A percentile compares a stretch with the other conserved stretches of the same genome.
These are phyloP conservation scores for Cladobotryum protrusum DNA, from an alignment of 2,329 filamentous ascomycete genomes.

Conservation along the genomic window DNA sequence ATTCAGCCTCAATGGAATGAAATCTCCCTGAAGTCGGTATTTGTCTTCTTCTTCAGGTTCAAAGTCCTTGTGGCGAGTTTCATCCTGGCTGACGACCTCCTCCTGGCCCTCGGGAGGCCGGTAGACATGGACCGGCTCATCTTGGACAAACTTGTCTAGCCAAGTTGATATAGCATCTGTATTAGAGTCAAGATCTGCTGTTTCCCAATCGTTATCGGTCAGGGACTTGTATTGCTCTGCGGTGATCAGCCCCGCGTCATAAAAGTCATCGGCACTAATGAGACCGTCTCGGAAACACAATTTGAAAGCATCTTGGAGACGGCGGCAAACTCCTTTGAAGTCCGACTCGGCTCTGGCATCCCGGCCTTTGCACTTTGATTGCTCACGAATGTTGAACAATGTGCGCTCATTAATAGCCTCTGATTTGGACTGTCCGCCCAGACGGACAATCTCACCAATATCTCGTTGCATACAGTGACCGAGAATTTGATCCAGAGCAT, in stretches of 20 bases:
- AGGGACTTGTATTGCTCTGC: slow-evolving; percentile 58
- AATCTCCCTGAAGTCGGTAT: not conserved
- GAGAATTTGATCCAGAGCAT: slow-evolving; percentile 80
- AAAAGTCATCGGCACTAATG: slow-evolving; percentile 49
- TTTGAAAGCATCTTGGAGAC: slow-evolving; percentile 11
- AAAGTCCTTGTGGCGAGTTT: not conserved
- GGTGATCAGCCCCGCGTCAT: slow-evolving; percentile 52
- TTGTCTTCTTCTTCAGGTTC: not conserved
- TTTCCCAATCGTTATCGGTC: slow-evolving; percentile 36
- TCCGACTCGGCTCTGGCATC: slow-evolving; percentile 6
- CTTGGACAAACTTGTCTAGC: slow-evolving; percentile 12
- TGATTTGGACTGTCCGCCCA: slow-evolving; percentile 64
- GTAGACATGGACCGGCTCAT: not conserved
- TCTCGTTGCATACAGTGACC: slow-evolving; percentile 46
- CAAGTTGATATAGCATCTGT: slow-evolving; percentile 9
- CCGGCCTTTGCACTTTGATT: slow-evolving; percentile 12
- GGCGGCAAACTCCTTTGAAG: slow-evolving; percentile 10
- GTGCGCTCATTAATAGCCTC: slow-evolving; percentile 58
- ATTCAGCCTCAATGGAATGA: slow-evolving; percentile 1
- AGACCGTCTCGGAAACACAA: slow-evolving; percentile 32
- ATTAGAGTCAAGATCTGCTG: not conserved
- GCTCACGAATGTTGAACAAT: slow-evolving; percentile 53
- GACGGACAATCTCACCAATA: slow-evolving; percentile 50
- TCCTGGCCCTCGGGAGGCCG: not conserved
- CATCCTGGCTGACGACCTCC: not conserved